Evolutionary conservation across 495 filamentous ascomycete species (phyloP).

Genomic region (Podospora australis): DNA sequence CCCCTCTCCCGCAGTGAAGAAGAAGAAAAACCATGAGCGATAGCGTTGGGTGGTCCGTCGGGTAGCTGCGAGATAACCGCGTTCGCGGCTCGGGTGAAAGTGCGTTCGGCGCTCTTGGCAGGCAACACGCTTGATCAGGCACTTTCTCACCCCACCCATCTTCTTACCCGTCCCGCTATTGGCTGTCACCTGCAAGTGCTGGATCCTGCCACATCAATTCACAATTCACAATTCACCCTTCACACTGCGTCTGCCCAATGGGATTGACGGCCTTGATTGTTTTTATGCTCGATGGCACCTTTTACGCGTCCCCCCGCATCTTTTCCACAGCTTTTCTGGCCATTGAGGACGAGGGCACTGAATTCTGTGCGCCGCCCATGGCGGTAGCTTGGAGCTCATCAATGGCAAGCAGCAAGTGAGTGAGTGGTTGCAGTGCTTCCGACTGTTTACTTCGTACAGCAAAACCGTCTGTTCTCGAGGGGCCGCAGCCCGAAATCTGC

Average conservation of each 20-base stretch:
- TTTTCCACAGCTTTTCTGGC: background rate
- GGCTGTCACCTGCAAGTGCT: constrained; percentile 20
- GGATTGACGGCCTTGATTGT: constrained; percentile 6
- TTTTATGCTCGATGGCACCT: constrained; percentile 11
- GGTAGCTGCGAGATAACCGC: background rate
- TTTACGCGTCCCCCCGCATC: constrained; percentile 1
- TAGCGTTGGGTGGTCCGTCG: no score
- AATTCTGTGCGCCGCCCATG: background rate
- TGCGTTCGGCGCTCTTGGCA: constrained; percentile 8
- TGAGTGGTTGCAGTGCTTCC: no score
- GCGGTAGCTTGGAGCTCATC: background rate
- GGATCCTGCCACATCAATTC: constrained; percentile 21
- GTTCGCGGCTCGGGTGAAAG: background rate
- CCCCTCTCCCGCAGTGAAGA: background rate
- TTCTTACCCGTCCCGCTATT: constrained; percentile 12
- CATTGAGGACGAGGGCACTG: background rate
- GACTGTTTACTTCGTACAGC: no score
- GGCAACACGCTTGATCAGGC: constrained; percentile 5
- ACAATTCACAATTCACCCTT: constrained; percentile 5
- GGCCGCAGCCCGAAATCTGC: no score
- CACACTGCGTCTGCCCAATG: constrained; percentile 22
- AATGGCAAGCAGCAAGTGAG: no score
- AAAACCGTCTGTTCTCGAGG: no score
- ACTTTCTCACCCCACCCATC: background rate
- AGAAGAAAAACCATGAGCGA: no score